Percentiles rank a stretch among this genome's conserved stretches.
Evolutionary conservation across 306 rosid species (phyloP).

Genomic region (Castanopsis chinensis): DNA sequence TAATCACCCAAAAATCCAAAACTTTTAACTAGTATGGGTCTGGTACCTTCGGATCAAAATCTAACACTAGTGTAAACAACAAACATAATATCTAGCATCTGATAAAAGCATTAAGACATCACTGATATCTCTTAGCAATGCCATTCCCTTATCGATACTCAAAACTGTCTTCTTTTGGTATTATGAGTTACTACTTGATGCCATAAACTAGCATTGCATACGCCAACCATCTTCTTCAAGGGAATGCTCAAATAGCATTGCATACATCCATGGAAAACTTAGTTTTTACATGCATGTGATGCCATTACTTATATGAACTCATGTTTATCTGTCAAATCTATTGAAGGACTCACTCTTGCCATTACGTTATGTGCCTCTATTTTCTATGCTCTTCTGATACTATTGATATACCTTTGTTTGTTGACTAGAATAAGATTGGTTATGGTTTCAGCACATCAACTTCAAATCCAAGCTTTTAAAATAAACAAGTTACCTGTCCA

Average conservation of each 20-base stretch:
- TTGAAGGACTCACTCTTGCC: background rate
- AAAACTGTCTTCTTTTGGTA: background rate
- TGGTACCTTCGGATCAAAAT: background rate
- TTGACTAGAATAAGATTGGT: background rate
- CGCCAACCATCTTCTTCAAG: background rate
- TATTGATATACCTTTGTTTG: background rate
- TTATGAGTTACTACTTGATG: background rate
- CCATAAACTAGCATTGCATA: background rate
- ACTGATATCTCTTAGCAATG: background rate
- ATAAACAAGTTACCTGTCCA: conserved; percentile 42
- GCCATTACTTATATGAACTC: background rate
- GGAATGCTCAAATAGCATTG: background rate
- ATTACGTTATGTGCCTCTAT: background rate
- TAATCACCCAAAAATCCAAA: background rate
- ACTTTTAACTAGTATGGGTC: background rate
- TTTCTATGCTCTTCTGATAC: background rate
- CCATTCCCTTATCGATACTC: background rate
- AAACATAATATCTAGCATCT: background rate
- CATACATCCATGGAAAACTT: background rate
- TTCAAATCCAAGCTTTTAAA: background rate
- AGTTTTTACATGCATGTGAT: background rate
- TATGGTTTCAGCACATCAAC: background rate
- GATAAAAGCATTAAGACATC: background rate
- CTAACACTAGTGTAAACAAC: background rate
- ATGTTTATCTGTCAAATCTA: background rate